These are phyloP conservation scores for Calonectria pseudoreteaudii DNA, from an alignment of 2,329 filamentous ascomycete species.

Conservation along the genomic window DNA sequence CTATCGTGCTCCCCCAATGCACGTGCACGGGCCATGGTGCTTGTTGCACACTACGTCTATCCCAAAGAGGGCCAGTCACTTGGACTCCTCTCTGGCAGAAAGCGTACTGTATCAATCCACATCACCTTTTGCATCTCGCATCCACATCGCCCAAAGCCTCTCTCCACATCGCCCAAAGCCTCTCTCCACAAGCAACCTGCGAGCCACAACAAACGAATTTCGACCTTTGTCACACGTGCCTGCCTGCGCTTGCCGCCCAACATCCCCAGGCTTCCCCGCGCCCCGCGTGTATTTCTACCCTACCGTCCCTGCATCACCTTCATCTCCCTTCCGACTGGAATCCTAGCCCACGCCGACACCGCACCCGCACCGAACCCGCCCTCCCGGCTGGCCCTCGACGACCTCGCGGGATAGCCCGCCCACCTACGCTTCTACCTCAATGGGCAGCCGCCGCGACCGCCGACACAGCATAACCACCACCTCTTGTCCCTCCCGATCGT, in stretches of 20 bases:
- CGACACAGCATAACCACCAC: conserved; percentile 32
- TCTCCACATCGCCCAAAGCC: neutral
- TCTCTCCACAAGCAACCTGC: neutral
- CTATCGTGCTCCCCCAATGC: neutral
- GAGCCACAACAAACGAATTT: conserved; percentile 2
- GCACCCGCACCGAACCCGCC: conserved; percentile 25
- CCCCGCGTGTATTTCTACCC: conserved; percentile 20
- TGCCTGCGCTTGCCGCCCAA: conserved; percentile 18
- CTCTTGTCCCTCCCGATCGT: conserved; percentile 32
- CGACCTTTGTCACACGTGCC: neutral
- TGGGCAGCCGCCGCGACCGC: conserved; percentile 30
- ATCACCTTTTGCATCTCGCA: conserved; percentile 6
- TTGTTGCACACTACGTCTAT: conserved; percentile 23
- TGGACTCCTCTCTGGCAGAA: conserved; percentile 26
- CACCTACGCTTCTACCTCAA: conserved; percentile 28
- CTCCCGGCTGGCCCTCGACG: neutral
- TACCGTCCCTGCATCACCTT: neutral
- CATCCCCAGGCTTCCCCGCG: conserved; percentile 14
- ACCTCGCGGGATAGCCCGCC: neutral
- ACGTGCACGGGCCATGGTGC: conserved; percentile 35
- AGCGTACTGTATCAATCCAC: conserved; percentile 22
- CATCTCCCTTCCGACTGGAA: conserved; percentile 34
- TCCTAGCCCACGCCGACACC: conserved; percentile 28
- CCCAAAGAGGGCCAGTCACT: conserved; percentile 5
- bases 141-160: conserved; percentile 1